Base-by-base conservation (phyloP, 805 yeast genomes). In the Candida silvatica region DNA sequence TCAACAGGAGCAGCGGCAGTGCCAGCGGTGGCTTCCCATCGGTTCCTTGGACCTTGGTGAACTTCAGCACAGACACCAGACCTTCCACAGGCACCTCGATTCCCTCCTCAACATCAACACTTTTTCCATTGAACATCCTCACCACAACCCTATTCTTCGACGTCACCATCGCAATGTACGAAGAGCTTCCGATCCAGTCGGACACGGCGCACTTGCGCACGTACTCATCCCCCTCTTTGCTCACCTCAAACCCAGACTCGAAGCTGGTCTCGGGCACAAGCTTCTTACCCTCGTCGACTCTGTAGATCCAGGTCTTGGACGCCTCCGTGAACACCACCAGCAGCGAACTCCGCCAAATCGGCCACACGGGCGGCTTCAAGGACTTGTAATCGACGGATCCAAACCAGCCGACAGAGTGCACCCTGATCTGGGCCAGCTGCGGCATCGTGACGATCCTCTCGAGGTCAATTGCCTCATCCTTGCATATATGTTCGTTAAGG, bases 391-490 rank as follows among this genome's bases (percentile, higher is more conserved):
- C 32, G 12, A 41, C 15, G n/a, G 42, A 35, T 19, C 31, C 32
- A 2, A 39, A 7, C 49, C 48, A 46, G 4, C 17, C 14, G 22
- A 45, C 14, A n/a, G 34, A 17, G 25, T 39, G 40, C n/a, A 45
- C 34, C 35, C 47, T 35, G 5, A 45, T 18, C 16, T 36, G 28
- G 14, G 24, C 15, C 5, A 43, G 17, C 12, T 43, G 38, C 6
- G 20, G 16, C 19, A 20, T 29, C 5, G 25, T 27, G 16, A 42
- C 9, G 12, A 45, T 20, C 3, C 24, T 30, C 4, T 17, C 17
- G 1, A 31, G 28, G 15, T 37, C 36, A 16, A 45, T 29, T 6
- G 24, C 20, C 8, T 38, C 39, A n/a, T 15, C 9, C 11, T 12
- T 14, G 3, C 31, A 35, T 7, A 40, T 33, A 3, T 20, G 24